Base-by-base conservation (phyloP, 2,329 filamentous ascomycete genomes). In the Onygena corvina region DNA sequence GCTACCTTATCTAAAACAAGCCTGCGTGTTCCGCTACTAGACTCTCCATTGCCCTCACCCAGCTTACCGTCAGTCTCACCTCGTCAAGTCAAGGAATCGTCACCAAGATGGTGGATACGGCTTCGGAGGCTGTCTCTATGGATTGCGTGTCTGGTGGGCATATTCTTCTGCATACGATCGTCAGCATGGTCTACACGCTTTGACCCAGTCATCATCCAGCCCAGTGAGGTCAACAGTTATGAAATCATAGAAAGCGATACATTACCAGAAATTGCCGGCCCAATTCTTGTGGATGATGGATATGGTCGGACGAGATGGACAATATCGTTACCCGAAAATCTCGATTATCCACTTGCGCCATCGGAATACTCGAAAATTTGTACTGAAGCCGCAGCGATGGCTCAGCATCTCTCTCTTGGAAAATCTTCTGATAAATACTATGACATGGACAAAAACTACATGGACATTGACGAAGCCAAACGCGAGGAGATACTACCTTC, bases 191-290 rank as follows among this genome's bases (percentile, higher is more conserved):
- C 23, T 14, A 46, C 62, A 56, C 33, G 60, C 61, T 14, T 98
- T 92, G 29, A 93, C 82, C 47, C 92, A 92, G 69, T 98, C 92
- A 70, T 98, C 92, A 70, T 92, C 92, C 70, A 98, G 92, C 34
- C 86, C 94, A 45, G 98, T 76, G 14, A 98, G 76, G 64, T 98
- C 92, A 2, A 87, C 92, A 4, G 92, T 92, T 46, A 98, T 90
- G 62, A 96, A 98, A 42, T 42, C 11, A 25, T 84, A 5, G 77
- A 74, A 31, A 79, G 79, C 52, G 75, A 80, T 53, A 71, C 71
- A 35, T 64, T 87, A n/a, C 84, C 85, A 0, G 74, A 82, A 23
- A 80, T 84, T 53, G 81, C 86, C 0, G 83, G 82, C 0, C 83
- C 85, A 0, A 73, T 92, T 16, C 74, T 86, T 4, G 72, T 89